These are phyloP conservation scores for Lepidium didymum DNA, from an alignment of 345 rosid species.

Conservation along the genomic window DNA sequence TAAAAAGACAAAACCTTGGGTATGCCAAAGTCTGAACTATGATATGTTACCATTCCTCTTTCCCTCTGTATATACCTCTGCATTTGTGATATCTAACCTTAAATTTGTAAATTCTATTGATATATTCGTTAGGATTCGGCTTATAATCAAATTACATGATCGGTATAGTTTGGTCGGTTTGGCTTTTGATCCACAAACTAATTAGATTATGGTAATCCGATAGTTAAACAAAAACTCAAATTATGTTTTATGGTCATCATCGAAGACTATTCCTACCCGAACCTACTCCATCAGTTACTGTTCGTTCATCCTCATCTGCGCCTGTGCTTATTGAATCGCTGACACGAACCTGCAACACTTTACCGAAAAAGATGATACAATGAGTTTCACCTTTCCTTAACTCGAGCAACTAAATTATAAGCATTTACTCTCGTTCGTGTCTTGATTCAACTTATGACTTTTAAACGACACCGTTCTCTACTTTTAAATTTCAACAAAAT, in stretches of 20 bases:
- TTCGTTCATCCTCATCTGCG: background rate
- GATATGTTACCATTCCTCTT: background rate
- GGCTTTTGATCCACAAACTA: background rate
- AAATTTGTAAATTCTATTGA: too few relatives aligned
- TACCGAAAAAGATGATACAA: background rate
- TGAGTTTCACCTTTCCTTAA: background rate
- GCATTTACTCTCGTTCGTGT: background rate
- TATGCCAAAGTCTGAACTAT: background rate
- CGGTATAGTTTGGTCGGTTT: background rate
- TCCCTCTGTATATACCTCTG: background rate
- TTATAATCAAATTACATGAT: background rate
- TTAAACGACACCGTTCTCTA: background rate
- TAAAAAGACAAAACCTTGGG: background rate
- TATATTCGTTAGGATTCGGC: background rate
- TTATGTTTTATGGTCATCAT: background rate
- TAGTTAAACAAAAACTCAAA: background rate
- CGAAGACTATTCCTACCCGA: background rate
- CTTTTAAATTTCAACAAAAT: background rate
- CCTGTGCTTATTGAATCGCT: background rate
- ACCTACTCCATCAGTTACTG: background rate
- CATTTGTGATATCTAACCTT: too few relatives aligned
- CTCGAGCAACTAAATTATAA: background rate
- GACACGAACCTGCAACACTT: background rate
- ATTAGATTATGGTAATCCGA: background rate
- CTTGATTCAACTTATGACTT: background rate